Percentiles rank a stretch among this genome's conserved stretches.
Conservation (phyloP, 2,329 filamentous ascomycete species). For the Ambrosiella xylebori region DNA sequence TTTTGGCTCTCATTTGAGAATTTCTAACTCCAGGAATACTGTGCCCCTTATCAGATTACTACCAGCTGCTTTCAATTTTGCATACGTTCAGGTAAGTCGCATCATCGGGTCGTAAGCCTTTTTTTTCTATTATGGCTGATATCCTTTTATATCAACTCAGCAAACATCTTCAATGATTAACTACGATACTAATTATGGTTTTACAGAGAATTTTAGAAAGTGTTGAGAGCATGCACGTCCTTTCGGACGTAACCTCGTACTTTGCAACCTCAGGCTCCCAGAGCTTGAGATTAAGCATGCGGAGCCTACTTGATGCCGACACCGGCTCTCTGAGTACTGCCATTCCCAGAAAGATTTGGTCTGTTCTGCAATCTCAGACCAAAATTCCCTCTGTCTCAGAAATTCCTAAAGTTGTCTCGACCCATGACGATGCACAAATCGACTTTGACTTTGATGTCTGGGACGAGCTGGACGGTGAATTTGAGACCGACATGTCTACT, state of each 20-base stretch:
- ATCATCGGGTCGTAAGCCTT: neutral
- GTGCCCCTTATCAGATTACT: conserved; percentile 9
- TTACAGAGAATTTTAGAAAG: conserved; percentile 7
- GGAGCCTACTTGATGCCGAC: neutral
- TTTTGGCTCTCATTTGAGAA: conserved; percentile 8
- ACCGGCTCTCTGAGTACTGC: neutral
- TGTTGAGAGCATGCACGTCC: conserved; percentile 9
- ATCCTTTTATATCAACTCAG: too few relatives aligned
- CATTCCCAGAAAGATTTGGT: conserved; percentile 9
- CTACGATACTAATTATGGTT: neutral
- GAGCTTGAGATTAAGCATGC: conserved; percentile 6
- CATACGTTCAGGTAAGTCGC: conserved; percentile 7
- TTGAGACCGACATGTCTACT: neutral
- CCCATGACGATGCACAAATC: neutral
- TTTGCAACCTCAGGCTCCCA: conserved; percentile 11
- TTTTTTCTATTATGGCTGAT: neutral
- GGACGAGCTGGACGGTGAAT: conserved; percentile 5
- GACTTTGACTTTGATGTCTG: conserved; percentile 4
- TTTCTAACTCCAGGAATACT: conserved; percentile 13
- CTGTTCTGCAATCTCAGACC: conserved; percentile 11
- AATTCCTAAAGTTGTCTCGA: neutral
- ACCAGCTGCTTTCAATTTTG: conserved; percentile 10
- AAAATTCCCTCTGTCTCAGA: neutral
- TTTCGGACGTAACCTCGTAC: conserved; percentile 12
- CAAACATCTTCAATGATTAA: neutral